Percentiles rank a stretch among this genome's conserved stretches.
Conservation (phyloP, 768 basidiomycete species). For the Termitomyces sp. region DNA sequence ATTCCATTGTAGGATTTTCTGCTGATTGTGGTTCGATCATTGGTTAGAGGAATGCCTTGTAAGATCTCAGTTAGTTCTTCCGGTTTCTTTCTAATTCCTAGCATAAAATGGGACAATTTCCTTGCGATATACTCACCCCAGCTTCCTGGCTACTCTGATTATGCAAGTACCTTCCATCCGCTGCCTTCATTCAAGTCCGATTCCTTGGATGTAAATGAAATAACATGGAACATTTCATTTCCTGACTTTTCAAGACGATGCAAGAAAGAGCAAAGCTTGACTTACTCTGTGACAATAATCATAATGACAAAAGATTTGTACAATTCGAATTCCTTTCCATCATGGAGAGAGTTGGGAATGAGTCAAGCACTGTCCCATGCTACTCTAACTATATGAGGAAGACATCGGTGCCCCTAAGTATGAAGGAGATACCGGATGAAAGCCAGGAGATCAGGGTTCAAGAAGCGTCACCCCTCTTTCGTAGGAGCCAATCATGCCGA, state of each 20-base stretch:
- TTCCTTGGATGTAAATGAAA: slow-evolving; percentile 1
- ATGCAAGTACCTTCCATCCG: slow-evolving; percentile 56
- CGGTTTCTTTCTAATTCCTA: background rate
- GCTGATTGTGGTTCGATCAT: slow-evolving; percentile 50
- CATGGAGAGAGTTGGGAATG: background rate
- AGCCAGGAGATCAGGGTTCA: slow-evolving; percentile 46
- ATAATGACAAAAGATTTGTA: background rate
- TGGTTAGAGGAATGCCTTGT: slow-evolving; percentile 62
- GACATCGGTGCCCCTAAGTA: slow-evolving; percentile 23
- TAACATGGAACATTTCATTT: slow-evolving; percentile 22
- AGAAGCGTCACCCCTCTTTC: slow-evolving; percentile 30
- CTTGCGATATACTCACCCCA: slow-evolving; percentile 53
- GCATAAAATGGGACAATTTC: slow-evolving; percentile 61
- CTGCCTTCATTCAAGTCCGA: slow-evolving; percentile 34
- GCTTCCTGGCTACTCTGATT: slow-evolving; percentile 45
- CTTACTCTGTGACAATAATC: slow-evolving; percentile 2
- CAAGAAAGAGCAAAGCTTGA: slow-evolving; percentile 8
- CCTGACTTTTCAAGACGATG: slow-evolving; percentile 4
- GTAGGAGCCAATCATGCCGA: background rate
- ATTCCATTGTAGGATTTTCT: slow-evolving; percentile 29
- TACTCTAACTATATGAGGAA: slow-evolving; percentile 46
- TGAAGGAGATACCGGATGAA: slow-evolving; percentile 31
- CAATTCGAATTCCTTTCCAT: background rate
- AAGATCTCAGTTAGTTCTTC: slow-evolving; percentile 31
- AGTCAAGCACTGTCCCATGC: slow-evolving; percentile 20